Evolutionary conservation across 352 stramenopile species (phyloP).

Genomic region (Phytophthora hibernalis): DNA sequence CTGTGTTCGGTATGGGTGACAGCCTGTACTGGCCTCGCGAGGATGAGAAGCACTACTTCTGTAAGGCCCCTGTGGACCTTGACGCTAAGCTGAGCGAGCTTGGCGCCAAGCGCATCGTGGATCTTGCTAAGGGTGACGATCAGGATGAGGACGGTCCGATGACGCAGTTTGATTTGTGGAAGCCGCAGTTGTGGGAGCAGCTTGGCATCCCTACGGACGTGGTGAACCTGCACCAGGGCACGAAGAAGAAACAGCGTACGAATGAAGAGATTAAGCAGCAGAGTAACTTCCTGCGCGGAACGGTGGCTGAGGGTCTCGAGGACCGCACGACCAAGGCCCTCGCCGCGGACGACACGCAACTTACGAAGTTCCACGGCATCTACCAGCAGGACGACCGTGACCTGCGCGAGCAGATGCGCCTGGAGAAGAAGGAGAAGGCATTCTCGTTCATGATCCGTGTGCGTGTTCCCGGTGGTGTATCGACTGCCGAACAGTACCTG

Average conservation of each 20-base stretch:
- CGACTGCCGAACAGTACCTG: slow-evolving; percentile 93
- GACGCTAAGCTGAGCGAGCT: slow-evolving; percentile 81
- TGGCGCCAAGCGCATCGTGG: slow-evolving; percentile 66
- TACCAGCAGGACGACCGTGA: slow-evolving; percentile 98
- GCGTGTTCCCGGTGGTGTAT: slow-evolving; percentile 95
- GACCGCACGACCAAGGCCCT: slow-evolving; percentile 81
- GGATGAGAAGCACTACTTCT: slow-evolving; percentile 89
- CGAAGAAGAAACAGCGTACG: slow-evolving; percentile 77
- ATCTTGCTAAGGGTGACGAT: slow-evolving; percentile 75
- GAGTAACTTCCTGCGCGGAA: slow-evolving; percentile 82
- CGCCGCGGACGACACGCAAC: slow-evolving; percentile 71
- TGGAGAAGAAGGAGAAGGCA: slow-evolving; percentile 90
- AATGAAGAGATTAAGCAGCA: slow-evolving; percentile 89
- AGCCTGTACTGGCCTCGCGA: slow-evolving; percentile 83
- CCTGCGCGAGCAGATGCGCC: slow-evolving; percentile 74
- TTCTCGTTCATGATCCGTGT: slow-evolving; percentile 98
- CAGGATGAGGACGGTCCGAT: slow-evolving; percentile 83
- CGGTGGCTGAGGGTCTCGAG: slow-evolving; percentile 67
- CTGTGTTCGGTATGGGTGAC: slow-evolving; percentile 83
- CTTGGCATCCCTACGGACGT: slow-evolving; percentile 71
- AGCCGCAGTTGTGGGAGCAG: slow-evolving; percentile 77
- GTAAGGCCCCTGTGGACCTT: slow-evolving; percentile 71
- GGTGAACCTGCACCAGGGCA: slow-evolving; percentile 45
- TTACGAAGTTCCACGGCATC: slow-evolving; percentile 98
- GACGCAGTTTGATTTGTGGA: slow-evolving; percentile 79